Evolutionary conservation across 345 rosid genomes (phyloP).

Genomic region (Eucalyptus pauciflora): DNA sequence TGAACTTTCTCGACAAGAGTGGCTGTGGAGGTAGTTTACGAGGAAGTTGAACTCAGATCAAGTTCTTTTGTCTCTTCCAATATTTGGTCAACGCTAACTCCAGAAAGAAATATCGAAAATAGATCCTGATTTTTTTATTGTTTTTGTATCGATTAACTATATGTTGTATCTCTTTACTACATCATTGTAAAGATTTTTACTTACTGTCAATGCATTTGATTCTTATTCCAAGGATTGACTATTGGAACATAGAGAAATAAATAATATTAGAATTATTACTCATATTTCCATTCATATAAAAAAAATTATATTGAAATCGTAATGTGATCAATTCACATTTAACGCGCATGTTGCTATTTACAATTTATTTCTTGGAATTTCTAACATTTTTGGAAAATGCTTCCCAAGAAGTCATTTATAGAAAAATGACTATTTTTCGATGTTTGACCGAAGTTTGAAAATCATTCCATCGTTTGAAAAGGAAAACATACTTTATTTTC

Average conservation of each 20-base stretch:
- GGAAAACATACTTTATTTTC: not conserved
- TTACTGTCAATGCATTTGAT: not conserved
- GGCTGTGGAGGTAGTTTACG: not conserved
- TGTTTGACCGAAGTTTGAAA: rapidly evolving
- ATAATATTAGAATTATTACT: no score
- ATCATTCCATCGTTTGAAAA: rapidly evolving
- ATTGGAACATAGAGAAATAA: not conserved
- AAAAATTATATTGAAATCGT: not conserved
- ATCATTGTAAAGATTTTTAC: not conserved
- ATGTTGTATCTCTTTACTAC: not conserved
- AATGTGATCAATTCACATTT: not conserved
- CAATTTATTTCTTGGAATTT: no score
- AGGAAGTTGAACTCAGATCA: not conserved
- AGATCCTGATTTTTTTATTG: not conserved
- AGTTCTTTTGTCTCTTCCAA: not conserved
- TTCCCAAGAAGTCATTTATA: rapidly evolving
- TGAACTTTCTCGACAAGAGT: not conserved
- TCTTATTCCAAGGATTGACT: not conserved
- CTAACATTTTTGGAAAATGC: no score
- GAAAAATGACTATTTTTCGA: not conserved
- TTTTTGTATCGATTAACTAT: not conserved
- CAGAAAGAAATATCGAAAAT: not conserved
- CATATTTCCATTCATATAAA: not conserved
- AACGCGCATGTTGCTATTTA: rapidly evolving
- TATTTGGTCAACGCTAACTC: not conserved